Conservation (phyloP, 2,329 filamentous ascomycete genomes). For the Trichoderma arundinaceum region DNA sequence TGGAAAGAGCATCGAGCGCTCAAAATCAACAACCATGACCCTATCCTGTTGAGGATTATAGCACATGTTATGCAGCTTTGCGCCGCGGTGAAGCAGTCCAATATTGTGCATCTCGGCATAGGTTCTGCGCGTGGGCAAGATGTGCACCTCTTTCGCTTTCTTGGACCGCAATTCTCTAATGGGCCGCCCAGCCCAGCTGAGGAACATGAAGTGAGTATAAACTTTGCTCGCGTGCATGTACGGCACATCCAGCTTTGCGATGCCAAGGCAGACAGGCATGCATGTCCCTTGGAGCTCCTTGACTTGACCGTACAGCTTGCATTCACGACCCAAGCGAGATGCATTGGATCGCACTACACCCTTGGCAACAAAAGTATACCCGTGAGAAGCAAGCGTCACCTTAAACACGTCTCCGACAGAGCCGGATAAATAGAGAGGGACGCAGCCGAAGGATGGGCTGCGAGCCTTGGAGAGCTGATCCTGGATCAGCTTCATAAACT, state of each 20-base stretch:
- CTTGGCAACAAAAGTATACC: slow-evolving; percentile 50
- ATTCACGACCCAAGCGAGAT: slow-evolving; percentile 40
- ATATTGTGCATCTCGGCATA: slow-evolving; percentile 32
- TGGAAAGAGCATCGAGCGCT: slow-evolving; percentile 37
- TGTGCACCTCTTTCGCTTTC: background rate
- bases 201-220: slow-evolving; percentile 43
- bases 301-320: slow-evolving; percentile 42
- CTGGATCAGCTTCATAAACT: slow-evolving; percentile 6
- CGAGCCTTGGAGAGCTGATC: background rate
- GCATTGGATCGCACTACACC: slow-evolving; percentile 41
- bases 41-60: slow-evolving; percentile 37
- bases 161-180: slow-evolving; percentile 3
- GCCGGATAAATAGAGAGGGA: slow-evolving; percentile 41
- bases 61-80: slow-evolving; percentile 43
- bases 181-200: slow-evolving; percentile 40
- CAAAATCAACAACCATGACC: slow-evolving; percentile 45
- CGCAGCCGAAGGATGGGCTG: background rate
- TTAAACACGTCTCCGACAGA: slow-evolving; percentile 46
- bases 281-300: slow-evolving; percentile 42
- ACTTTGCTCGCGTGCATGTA: slow-evolving; percentile 43
- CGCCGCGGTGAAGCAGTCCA: slow-evolving; percentile 40
- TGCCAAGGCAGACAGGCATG: slow-evolving; percentile 47
- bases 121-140: slow-evolving; percentile 22
- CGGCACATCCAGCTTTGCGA: slow-evolving; percentile 39
- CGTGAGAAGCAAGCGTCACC: slow-evolving; percentile 42